phyloP scores from a whole-genome alignment of 2,329 filamentous ascomycete species.

The Ophiostoma angusticollis region DNA sequence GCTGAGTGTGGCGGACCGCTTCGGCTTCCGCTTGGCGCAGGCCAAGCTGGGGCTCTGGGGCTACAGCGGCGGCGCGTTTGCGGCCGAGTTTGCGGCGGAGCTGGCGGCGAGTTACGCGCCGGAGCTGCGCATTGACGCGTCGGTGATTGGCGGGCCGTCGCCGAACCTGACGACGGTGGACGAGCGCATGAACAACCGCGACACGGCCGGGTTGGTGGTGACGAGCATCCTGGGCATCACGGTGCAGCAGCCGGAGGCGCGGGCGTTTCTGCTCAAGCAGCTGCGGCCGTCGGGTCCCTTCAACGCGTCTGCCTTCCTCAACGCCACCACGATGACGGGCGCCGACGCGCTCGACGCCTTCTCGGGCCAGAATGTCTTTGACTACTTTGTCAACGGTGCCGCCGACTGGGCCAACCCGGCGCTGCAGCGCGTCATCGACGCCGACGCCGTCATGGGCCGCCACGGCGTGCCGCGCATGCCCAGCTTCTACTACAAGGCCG shows the following conservation, averaged over 20 bases:
- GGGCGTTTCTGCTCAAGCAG: slow-evolving; percentile 16
- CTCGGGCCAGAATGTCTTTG: slow-evolving; percentile 22
- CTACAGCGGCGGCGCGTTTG: slow-evolving; percentile 36
- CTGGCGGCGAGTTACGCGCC: slow-evolving; percentile 33
- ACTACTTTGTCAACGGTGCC: slow-evolving; percentile 27
- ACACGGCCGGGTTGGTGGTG: slow-evolving; percentile 23
- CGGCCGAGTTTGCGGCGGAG: slow-evolving; percentile 33
- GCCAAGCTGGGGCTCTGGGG: slow-evolving; percentile 35
- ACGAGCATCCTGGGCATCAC: slow-evolving; percentile 21
- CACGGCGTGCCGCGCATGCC: slow-evolving; percentile 31
- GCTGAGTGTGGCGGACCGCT: slow-evolving; percentile 14
- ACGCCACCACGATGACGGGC: slow-evolving; percentile 17
- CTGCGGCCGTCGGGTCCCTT: slow-evolving; percentile 19
- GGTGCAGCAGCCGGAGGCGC: slow-evolving; percentile 20
- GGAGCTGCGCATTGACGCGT: slow-evolving; percentile 24
- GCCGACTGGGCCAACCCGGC: slow-evolving; percentile 11
- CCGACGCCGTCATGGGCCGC: slow-evolving; percentile 19
- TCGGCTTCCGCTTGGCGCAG: slow-evolving; percentile 11
- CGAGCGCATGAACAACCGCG: slow-evolving; percentile 19
- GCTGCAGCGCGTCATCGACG: slow-evolving; percentile 17
- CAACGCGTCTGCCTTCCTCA: slow-evolving; percentile 23
- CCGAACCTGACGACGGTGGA: slow-evolving; percentile 26
- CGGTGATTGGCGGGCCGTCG: slow-evolving; percentile 30
- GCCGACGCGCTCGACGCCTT: slow-evolving; percentile 19
- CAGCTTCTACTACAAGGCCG: slow-evolving; percentile 30